Conservation (phyloP, 768 basidiomycete species). For the Mycena floridula region DNA sequence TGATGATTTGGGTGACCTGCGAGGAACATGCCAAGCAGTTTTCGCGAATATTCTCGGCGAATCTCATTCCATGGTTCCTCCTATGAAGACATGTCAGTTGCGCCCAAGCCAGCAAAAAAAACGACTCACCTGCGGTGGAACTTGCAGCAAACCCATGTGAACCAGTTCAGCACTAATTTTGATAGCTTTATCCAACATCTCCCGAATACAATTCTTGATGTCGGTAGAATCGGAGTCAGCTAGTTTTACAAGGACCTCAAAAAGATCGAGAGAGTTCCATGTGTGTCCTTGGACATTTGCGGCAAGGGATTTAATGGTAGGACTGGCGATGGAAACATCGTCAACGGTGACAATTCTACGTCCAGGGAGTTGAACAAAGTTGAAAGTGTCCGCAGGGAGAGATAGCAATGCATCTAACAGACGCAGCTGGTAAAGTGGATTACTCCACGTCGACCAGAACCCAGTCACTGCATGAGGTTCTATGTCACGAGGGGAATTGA, state of each 20-base stretch:
- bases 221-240: conserved; percentile 69
- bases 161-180: conserved; percentile 93
- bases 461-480: conserved; percentile 78
- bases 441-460: conserved; percentile 84
- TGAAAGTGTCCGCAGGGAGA: conserved; percentile 86
- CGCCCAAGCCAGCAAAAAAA: neutral
- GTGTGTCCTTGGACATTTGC: conserved; percentile 87
- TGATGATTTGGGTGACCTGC: conserved; percentile 93
- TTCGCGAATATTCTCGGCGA: conserved; percentile 80
- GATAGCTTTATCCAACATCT: conserved; percentile 91
- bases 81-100: conserved; percentile 24
- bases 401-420: conserved; percentile 86
- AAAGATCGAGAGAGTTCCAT: conserved; percentile 92
- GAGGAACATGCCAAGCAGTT: conserved; percentile 84
- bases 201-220: conserved; percentile 70
- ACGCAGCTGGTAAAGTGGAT: conserved; percentile 79
- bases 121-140: conserved; percentile 55
- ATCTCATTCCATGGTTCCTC: conserved; percentile 86
- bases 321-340: conserved; percentile 77
- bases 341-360: conserved; percentile 82
- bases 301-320: conserved; percentile 88
- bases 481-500: conserved; percentile 71
- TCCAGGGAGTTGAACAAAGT: conserved; percentile 84
- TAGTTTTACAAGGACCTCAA: conserved; percentile 79
- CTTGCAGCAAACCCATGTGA: conserved; percentile 87